Conservation (phyloP, 192 early-diverging fungal genomes). For the Pilobolus umbonatus region DNA sequence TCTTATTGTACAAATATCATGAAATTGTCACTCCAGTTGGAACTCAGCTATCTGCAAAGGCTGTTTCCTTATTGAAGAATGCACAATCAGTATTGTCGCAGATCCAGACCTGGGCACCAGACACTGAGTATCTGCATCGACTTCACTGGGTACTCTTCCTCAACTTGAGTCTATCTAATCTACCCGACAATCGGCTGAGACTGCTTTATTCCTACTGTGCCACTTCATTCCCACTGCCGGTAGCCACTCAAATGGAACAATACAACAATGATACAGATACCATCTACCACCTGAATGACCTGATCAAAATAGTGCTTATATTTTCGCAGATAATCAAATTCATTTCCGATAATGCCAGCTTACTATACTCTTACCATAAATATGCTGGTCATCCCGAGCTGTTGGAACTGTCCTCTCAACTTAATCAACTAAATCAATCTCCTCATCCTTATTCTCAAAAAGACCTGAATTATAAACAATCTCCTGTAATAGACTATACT, state of each 20-base stretch:
- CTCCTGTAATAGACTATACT: background rate
- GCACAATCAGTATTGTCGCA: background rate
- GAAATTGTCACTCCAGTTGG: slow-evolving; percentile 12
- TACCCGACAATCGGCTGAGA: background rate
- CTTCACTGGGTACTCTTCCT: slow-evolving; percentile 10
- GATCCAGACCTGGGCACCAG: background rate
- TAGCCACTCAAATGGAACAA: background rate
- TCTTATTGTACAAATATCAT: slow-evolving; percentile 15
- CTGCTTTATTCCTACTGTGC: background rate
- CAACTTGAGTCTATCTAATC: slow-evolving; percentile 1
- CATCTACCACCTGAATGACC: background rate
- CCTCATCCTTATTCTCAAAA: too few relatives aligned
- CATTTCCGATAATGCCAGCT: background rate
- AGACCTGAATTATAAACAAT: background rate
- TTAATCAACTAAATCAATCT: too few relatives aligned
- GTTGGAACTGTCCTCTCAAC: too few relatives aligned
- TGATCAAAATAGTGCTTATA: background rate
- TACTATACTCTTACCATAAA: background rate
- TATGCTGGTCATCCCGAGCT: background rate
- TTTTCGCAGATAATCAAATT: background rate
- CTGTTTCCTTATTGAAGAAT: background rate
- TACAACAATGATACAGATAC: background rate
- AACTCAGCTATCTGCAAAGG: background rate
- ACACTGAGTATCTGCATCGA: background rate
- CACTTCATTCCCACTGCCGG: background rate